phyloP scores from a whole-genome alignment of 176 grass and related monocot species.

The Carex parvula region DNA sequence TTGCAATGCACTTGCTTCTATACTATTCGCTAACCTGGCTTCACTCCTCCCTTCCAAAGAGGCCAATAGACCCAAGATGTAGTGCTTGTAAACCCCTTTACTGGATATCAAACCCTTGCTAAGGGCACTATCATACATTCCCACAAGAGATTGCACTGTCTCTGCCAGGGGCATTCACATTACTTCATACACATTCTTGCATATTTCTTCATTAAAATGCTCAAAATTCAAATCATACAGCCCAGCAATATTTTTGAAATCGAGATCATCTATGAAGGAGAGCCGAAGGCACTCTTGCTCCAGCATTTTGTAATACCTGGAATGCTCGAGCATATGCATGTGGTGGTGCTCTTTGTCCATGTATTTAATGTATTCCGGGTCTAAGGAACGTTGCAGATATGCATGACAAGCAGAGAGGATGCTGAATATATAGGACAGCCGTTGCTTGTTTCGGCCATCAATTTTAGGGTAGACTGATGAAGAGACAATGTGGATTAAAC shows the following conservation, averaged over 20 bases:
- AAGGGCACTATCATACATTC: slow-evolving; percentile 61
- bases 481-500: slow-evolving; percentile 70
- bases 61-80: slow-evolving; percentile 67
- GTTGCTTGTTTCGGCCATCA: slow-evolving; percentile 73
- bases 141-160: slow-evolving; percentile 68
- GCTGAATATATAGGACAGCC: slow-evolving; percentile 77
- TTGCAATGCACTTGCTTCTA: slow-evolving; percentile 62
- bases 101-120: slow-evolving; percentile 74
- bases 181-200: slow-evolving; percentile 70
- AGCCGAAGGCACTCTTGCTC: slow-evolving; percentile 85
- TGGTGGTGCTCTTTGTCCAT: slow-evolving; percentile 49
- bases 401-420: slow-evolving; percentile 83
- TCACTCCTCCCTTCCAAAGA: slow-evolving; percentile 87
- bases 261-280: slow-evolving; percentile 66
- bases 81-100: slow-evolving; percentile 87
- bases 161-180: slow-evolving; percentile 58
- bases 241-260: slow-evolving; percentile 89
- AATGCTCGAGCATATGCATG: slow-evolving; percentile 70
- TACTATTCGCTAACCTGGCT: slow-evolving; percentile 49
- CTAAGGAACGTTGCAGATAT: slow-evolving; percentile 47
- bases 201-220: slow-evolving; percentile 91
- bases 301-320: slow-evolving; percentile 83
- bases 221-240: slow-evolving; percentile 96
- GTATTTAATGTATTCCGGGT: slow-evolving; percentile 53
- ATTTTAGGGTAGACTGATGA: slow-evolving; percentile 76